Conservation (phyloP, 1,284 basidiomycete genomes). For the Lignosus rhinocerotis region DNA sequence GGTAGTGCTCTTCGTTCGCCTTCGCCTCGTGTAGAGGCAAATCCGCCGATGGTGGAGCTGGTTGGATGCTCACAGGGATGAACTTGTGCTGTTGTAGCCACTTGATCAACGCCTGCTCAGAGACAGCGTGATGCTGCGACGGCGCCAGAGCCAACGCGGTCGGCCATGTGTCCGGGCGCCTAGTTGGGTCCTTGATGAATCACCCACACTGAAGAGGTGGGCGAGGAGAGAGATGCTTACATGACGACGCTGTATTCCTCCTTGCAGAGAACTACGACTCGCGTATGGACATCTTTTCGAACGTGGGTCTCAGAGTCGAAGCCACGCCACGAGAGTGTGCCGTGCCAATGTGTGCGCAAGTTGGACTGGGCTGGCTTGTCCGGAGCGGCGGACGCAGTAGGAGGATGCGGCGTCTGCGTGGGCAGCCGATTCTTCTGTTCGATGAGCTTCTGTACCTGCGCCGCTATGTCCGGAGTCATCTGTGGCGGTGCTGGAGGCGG, state of each 20-base stretch:
- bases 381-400: background rate
- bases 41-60: slow-evolving; percentile 14
- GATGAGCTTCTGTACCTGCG: slow-evolving; percentile 54
- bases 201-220: background rate
- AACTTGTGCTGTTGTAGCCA: slow-evolving; percentile 49
- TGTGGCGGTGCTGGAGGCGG: slow-evolving; percentile 4
- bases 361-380: background rate
- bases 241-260: slow-evolving; percentile 28
- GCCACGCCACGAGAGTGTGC: slow-evolving; percentile 50
- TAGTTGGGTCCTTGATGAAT: slow-evolving; percentile 28
- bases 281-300: slow-evolving; percentile 46
- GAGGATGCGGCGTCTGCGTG: background rate
- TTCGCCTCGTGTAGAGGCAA: slow-evolving; percentile 14
- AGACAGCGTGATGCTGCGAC: slow-evolving; percentile 43
- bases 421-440: slow-evolving; percentile 43
- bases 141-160: slow-evolving; percentile 42
- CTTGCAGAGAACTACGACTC: slow-evolving; percentile 17
- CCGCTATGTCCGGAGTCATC: slow-evolving; percentile 27
- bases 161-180: slow-evolving; percentile 59
- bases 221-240: slow-evolving; percentile 23
- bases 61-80: slow-evolving; percentile 21
- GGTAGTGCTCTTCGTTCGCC: slow-evolving; percentile 43
- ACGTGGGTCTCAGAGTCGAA: slow-evolving; percentile 39
- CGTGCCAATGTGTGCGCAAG: slow-evolving; percentile 44
- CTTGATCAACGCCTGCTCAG: slow-evolving; percentile 40